Evolutionary conservation across 306 rosid genomes (phyloP), one percentile per base, ranked within the genome.

Genomic region (Vigna mungo): DNA sequence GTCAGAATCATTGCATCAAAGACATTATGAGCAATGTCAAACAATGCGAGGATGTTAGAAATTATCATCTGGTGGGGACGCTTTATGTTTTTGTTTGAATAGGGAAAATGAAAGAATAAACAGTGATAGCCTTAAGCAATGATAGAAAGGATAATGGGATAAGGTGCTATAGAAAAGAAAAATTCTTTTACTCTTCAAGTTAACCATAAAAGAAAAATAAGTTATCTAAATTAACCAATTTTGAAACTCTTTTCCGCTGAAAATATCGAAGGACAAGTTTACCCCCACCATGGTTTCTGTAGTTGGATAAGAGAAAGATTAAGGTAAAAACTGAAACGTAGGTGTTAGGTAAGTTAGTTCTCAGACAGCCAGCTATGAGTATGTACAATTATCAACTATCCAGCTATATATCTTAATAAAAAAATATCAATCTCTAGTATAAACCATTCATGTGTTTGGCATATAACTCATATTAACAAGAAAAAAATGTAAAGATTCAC

Each of bases 1-100:
- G 65, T 62, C 81, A 68, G 49, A 58, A 63, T 80, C 71, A 84
- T 63, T 66, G 66, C 25, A 39, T 53, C 18, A 8, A 36, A 71
- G 70, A 34, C 71, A 56, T 56, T 30, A 11, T 16, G 41, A 21
- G 63, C 48, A 71, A 79, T 75, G 78, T 75, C 75, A 84, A 84
- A 67, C 59, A 27, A 44, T 21, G 78, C 37, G 12, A 61, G 43
- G 53, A 46, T 39, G 75, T 75, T 36, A 59, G 71, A 67, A 70
- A 63, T 64, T 81, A 80, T 63, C 52, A 62, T 16, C 48, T 44
- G 2, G 64, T 4, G 65, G 77, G 75, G 77, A 59, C 77, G 54
- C 9, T 39, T 37, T 69, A 30, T 54, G 30, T 49, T 59, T 27
- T 60, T 13, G 9, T 23, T 20, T 6, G 15, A 9, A 56, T n/a